Evolutionary conservation across 169 alveolate species (phyloP).

Genomic region (Babesia bovis): DNA sequence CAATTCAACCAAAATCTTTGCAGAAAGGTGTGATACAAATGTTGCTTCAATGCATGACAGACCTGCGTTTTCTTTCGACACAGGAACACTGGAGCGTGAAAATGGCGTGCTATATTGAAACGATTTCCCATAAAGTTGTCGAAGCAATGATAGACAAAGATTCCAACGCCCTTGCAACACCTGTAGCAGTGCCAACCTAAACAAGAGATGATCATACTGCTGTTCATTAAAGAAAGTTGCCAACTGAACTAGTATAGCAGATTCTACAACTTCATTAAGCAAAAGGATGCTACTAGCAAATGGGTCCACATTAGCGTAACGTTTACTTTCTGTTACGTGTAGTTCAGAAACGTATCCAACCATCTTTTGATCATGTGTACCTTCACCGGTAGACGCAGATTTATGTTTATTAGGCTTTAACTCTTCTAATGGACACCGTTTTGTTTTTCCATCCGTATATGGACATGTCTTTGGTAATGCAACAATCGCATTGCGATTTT

Average conservation of each 20-base stretch:
- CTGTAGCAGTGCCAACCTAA: slow-evolving; percentile 33
- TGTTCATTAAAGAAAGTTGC: slow-evolving; percentile 55
- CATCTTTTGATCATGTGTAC: background rate
- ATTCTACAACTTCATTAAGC: slow-evolving; percentile 37
- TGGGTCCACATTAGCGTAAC: background rate
- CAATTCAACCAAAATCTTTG: slow-evolving; percentile 37
- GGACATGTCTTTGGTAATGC: background rate
- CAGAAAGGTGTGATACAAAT: slow-evolving; percentile 21
- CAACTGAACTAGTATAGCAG: slow-evolving; percentile 27
- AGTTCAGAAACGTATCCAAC: background rate
- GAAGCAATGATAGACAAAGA: slow-evolving; percentile 21
- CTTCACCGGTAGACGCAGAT: background rate
- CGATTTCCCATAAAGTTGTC: slow-evolving; percentile 1
- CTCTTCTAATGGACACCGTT: too few species aligned
- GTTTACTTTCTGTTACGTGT: background rate
- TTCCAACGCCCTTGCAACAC: slow-evolving; percentile 49
- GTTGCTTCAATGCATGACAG: background rate
- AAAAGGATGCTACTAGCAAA: background rate
- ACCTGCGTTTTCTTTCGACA: background rate
- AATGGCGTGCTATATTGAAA: slow-evolving; percentile 37
- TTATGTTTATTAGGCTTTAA: background rate
- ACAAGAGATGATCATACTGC: slow-evolving; percentile 19
- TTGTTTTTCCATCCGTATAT: background rate
- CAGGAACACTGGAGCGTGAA: background rate
- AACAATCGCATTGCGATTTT: background rate